Percentiles rank a stretch among this genome's conserved stretches.
Evolutionary conservation across 148 eudicot genomes (phyloP).

Genomic region (Dysphania ambrosioides): DNA sequence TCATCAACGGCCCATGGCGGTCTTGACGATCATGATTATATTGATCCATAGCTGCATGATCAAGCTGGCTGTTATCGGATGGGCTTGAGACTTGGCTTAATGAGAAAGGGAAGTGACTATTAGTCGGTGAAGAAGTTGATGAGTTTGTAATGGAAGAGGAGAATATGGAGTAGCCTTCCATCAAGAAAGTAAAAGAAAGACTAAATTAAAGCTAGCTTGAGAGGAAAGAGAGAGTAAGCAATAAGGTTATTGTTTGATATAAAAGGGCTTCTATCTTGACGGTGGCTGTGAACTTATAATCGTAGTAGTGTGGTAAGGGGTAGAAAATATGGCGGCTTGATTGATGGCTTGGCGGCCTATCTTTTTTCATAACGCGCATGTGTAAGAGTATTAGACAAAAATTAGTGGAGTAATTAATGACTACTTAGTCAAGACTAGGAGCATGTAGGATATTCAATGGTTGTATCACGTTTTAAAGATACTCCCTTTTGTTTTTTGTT

Average conservation of each 20-base stretch:
- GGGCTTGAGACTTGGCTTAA: neutral
- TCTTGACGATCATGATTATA: neutral
- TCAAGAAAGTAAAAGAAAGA: no score
- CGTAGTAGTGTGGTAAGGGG: neutral
- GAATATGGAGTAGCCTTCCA: slow-evolving; percentile 26
- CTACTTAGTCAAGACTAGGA: no score
- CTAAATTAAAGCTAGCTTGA: no score
- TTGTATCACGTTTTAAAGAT: no score
- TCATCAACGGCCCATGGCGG: slow-evolving; percentile 14
- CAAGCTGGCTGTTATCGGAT: neutral
- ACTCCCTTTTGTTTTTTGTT: no score
- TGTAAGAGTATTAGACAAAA: neutral
- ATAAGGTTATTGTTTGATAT: neutral
- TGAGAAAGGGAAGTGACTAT: slow-evolving; percentile 24
- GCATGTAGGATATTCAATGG: no score
- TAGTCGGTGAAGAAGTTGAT: slow-evolving; percentile 28
- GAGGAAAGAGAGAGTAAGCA: neutral
- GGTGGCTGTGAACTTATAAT: neutral
- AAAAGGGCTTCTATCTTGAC: neutral
- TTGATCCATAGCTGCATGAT: neutral
- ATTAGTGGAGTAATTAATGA: no score
- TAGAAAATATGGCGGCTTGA: slow-evolving; percentile 18
- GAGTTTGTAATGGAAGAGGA: slow-evolving; percentile 27
- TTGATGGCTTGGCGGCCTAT: slow-evolving; percentile 17
- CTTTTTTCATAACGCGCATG: neutral